A percentile compares a stretch with the other conserved stretches of the same genome.
phyloP scores from a whole-genome alignment of 2,329 filamentous ascomycete genomes.

The Apiospora rasikravindrae region DNA sequence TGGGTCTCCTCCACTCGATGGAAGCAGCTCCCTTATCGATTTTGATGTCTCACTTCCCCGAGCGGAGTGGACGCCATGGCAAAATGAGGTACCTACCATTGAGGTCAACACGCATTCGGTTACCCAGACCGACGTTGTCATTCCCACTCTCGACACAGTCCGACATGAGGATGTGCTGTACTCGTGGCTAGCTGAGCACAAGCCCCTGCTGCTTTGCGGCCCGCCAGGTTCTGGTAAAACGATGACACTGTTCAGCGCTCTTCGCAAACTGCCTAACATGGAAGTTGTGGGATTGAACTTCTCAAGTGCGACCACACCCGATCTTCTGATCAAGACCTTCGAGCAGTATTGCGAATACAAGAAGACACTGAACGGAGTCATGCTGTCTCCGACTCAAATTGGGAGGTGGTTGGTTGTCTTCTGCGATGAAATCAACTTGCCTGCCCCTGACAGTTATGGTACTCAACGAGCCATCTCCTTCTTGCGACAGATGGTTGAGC shows the following conservation, averaged over 20 bases:
- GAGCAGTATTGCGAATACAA: slow-evolving; percentile 99
- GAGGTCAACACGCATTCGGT: slow-evolving; percentile 99
- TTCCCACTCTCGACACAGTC: slow-evolving; percentile 95
- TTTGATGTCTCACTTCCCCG: slow-evolving; percentile 89
- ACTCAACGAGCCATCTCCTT: slow-evolving; percentile 98
- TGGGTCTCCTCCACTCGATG: slow-evolving; percentile 80
- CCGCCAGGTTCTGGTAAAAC: slow-evolving; percentile 99
- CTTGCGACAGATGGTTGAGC: slow-evolving; percentile 94
- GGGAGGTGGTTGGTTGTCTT: slow-evolving; percentile 98
- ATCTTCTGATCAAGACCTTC: slow-evolving; percentile 97
- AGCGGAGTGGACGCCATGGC: slow-evolving; percentile 91
- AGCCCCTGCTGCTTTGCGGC: slow-evolving; percentile 93
- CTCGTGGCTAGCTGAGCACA: slow-evolving; percentile 98
- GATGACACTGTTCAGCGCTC: slow-evolving; percentile 98
- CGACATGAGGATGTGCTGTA: slow-evolving; percentile 99
- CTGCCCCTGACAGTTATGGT: slow-evolving; percentile 95
- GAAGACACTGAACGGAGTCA: slow-evolving; percentile 95
- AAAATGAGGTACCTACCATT: slow-evolving; percentile 89
- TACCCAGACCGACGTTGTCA: slow-evolving; percentile 97
- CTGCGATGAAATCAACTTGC: slow-evolving; percentile 99
- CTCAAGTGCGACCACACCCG: slow-evolving; percentile 96
- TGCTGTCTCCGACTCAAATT: slow-evolving; percentile 94
- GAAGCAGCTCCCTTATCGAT: slow-evolving; percentile 87
- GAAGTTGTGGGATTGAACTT: slow-evolving; percentile 99
- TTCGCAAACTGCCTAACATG: slow-evolving; percentile 97